A percentile compares a stretch with the other conserved stretches of the same genome.
Conservation (phyloP, 2,329 filamentous ascomycete genomes). For the Aspergillus piperis region DNA sequence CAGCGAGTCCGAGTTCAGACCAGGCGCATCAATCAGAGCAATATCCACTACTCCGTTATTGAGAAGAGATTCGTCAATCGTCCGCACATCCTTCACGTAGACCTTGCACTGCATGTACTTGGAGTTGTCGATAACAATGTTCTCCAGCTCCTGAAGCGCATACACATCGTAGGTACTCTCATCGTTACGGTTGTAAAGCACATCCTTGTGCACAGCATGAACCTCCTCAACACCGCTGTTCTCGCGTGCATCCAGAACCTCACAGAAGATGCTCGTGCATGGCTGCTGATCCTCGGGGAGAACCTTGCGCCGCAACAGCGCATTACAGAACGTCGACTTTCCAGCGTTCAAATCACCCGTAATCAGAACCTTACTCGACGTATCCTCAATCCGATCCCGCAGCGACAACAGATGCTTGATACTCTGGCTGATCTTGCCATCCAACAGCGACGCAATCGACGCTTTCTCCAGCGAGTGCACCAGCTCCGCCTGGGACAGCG, state of each 20-base stretch:
- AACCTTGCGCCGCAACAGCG: constrained; percentile 86
- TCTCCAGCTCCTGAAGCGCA: constrained; percentile 73
- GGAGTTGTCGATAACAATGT: constrained; percentile 84
- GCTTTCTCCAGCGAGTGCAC: constrained; percentile 93
- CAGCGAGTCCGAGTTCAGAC: constrained; percentile 91
- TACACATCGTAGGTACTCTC: constrained; percentile 94
- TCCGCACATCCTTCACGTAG: constrained; percentile 86
- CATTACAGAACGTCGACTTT: constrained; percentile 99
- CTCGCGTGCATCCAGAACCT: constrained; percentile 88
- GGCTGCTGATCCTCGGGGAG: constrained; percentile 96
- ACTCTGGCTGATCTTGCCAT: constrained; percentile 91
- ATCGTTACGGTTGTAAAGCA: constrained; percentile 80
- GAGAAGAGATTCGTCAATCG: constrained; percentile 87
- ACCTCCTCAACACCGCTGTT: constrained; percentile 93
- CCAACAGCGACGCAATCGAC: constrained; percentile 84
- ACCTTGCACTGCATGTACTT: constrained; percentile 95
- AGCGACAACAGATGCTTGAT: constrained; percentile 85
- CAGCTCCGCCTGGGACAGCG: constrained; percentile 81
- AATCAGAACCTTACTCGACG: constrained; percentile 91
- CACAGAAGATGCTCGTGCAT: constrained; percentile 97
- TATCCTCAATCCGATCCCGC: constrained; percentile 94
- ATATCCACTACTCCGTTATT: constrained; percentile 99
- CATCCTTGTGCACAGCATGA: constrained; percentile 84
- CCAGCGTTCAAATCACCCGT: constrained; percentile 96
- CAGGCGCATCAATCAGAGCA: constrained; percentile 92